Evolutionary conservation across 148 eudicot species (phyloP), one percentile per base, ranked within the genome.

Genomic region (Pharnaceum exiguum): DNA sequence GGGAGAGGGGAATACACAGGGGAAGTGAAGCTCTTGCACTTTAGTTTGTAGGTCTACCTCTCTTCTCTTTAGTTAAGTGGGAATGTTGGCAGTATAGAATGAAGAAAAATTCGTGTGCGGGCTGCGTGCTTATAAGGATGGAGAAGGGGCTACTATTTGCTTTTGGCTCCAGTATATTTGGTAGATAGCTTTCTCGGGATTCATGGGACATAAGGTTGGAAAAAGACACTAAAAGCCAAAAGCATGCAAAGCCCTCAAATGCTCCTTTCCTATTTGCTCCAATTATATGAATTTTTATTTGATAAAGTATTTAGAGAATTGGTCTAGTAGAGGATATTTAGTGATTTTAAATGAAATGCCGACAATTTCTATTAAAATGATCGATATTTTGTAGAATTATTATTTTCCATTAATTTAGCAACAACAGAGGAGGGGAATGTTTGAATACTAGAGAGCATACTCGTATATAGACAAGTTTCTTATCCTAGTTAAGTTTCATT

Each of bases 191-290:
- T 68, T 76, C 38, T 60, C 42, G 49, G 61, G 80, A 76, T 71
- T 71, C 80, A 76, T 76, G 69, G 70, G 77, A 68, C 74, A 71
- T 32, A 46, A 49, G 61, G 60, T 71, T 64, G 65, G 75, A 65
- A 48, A 59, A 57, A 65, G 50, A 60, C 56, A 48, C 52, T 29
- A 49, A 70, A 55, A 62, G 68, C 51, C 62, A 10, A 70, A 70
- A 63, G 74, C 74, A 70, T 56, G 68, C 57, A 63, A 48, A 48
- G 27, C 58, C 59, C 53, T n/a, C 68, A 42, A 62, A 55, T 69
- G 26, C 33, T 55, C 17, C 66, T 55, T 55, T 55, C 37, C 36
- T 69, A 39, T 47, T 61, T 61, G 27, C 67, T 61, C 58, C 55
- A 62, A n/a, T 45, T 53, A 45, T 46, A 62, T 70, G n/a, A n/a